Conservation (phyloP, 352 stramenopile species). For the Halophytophthora batemanensis region DNA sequence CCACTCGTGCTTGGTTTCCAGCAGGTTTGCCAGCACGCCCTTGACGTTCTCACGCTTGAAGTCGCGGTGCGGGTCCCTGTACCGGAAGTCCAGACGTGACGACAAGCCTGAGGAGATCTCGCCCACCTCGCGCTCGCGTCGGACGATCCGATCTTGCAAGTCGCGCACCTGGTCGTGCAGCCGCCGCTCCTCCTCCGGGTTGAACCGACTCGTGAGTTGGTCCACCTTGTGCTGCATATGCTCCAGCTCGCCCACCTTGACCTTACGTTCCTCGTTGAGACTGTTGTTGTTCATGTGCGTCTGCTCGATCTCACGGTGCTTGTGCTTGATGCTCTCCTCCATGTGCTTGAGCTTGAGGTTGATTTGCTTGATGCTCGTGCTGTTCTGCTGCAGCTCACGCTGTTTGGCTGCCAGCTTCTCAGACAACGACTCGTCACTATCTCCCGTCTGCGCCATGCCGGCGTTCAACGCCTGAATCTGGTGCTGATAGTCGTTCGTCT, state of each 20-base stretch:
- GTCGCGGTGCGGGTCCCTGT: slow-evolving; percentile 91
- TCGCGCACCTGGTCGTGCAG: slow-evolving; percentile 58
- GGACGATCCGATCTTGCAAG: slow-evolving; percentile 62
- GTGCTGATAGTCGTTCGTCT: slow-evolving; percentile 70
- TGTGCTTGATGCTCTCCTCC: slow-evolving; percentile 80
- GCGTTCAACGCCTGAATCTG: slow-evolving; percentile 88
- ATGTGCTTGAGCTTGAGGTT: slow-evolving; percentile 94
- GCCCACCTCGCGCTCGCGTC: slow-evolving; percentile 88
- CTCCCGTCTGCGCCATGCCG: slow-evolving; percentile 73
- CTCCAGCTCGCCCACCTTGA: slow-evolving; percentile 66
- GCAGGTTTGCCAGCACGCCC: slow-evolving; percentile 95
- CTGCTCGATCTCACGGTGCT: slow-evolving; percentile 65
- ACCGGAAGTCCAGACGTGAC: slow-evolving; percentile 97
- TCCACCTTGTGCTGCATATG: slow-evolving; percentile 50
- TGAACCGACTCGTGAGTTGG: slow-evolving; percentile 68
- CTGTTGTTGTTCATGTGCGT: slow-evolving; percentile 74
- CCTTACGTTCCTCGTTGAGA: slow-evolving; percentile 63
- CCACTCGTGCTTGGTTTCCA: slow-evolving; percentile 93
- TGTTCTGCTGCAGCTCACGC: slow-evolving; percentile 74
- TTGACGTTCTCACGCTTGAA: slow-evolving; percentile 97
- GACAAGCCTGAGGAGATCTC: slow-evolving; percentile 91
- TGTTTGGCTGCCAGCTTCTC: slow-evolving; percentile 78
- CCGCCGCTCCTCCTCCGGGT: slow-evolving; percentile 65
- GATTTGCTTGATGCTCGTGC: slow-evolving; percentile 86
- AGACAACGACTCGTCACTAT: slow-evolving; percentile 72